Evolutionary conservation across 1,284 basidiomycete species (phyloP), one percentile per base, ranked within the genome.

Genomic region (Ganoderma boninense): DNA sequence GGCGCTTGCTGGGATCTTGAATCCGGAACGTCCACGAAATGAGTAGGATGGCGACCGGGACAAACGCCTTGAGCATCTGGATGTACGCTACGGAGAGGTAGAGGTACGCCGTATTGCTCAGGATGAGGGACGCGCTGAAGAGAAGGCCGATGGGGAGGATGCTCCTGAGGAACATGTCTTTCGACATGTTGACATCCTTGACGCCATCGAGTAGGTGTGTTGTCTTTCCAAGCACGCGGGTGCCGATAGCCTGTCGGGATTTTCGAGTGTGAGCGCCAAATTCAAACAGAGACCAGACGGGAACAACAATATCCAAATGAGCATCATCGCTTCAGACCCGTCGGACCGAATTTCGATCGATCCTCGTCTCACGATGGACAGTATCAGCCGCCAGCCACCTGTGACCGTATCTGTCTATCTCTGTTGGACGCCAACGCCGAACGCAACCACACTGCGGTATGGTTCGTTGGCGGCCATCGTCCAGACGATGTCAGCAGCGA

Each of bases 41-140:
- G 74, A 99, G 88, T 43, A 99, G 89, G 76, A 99, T 98, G 0
- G 97, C 95, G 18, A 98, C 97, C 0, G 97, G 96, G n/a, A 89
- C 95, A 84, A 99, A 99, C 10, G 97, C 97, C 90, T 98, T 98
- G 84, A 98, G 92, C 97, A 99, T 99, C 81, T 98, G 97, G 75
- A 98, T 98, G 83, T 97, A 98, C 1, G 95, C 91, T 40, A 98
- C 95, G 73, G 90, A 93, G 68, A 99, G 90, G 72, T 96, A 92
- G 44, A 98, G 91, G 81, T 98, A 98, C 18, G 97, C 96, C 67
- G 95, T 97, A 85, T 98, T 98, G 83, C 92, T 95, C 68, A 97
- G 87, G 77, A 98, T 96, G 71, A 98, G 90, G 73, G 93, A 96
- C 32, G 92, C 96, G 26, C 94, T 95, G 87, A 99, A 98, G 72